Percentiles rank a stretch among this genome's conserved stretches.
Conservation (phyloP, 2,329 filamentous ascomycete species). For the Pseudogymnoascus sp. region DNA sequence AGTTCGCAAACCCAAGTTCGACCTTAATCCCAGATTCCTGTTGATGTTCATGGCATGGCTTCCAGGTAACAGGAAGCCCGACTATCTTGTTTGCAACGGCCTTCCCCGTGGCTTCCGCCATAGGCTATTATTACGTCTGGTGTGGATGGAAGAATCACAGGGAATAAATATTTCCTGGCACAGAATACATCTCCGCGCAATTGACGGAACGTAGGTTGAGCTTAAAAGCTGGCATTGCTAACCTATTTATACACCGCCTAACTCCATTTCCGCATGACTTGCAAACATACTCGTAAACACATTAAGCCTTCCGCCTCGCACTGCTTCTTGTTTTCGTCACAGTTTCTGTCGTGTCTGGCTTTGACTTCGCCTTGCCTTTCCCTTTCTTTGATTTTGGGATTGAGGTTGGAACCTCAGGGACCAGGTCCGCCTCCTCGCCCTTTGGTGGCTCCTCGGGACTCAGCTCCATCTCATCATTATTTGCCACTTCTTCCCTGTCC, state of each 20-base stretch:
- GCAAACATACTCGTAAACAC: not conserved
- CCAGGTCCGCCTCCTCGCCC: slow-evolving; percentile 17
- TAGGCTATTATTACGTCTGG: not conserved
- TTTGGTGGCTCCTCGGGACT: slow-evolving; percentile 23
- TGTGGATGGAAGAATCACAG: not conserved
- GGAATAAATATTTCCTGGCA: not conserved
- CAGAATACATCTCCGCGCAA: not conserved
- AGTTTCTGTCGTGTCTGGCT: slow-evolving; percentile 33
- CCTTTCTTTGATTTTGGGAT: slow-evolving; percentile 17
- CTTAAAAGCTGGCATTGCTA: not conserved
- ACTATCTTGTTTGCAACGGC: not conserved
- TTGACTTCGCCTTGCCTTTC: slow-evolving; percentile 37
- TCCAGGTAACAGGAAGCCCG: not conserved
- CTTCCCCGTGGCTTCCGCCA: not conserved
- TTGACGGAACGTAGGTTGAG: not conserved
- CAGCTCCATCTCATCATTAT: slow-evolving; percentile 21
- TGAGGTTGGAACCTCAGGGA: slow-evolving; percentile 1
- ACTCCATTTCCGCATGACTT: not conserved
- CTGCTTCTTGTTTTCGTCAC: slow-evolving; percentile 3
- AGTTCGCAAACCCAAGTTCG: not conserved
- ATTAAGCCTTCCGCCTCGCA: not conserved
- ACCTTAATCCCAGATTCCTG: not conserved
- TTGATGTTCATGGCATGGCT: not conserved
- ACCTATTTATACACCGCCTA: not conserved
- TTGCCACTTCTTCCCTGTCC: slow-evolving; percentile 23